phyloP scores from a whole-genome alignment of 257 asterid species.

The Primulina huaijiensis region DNA sequence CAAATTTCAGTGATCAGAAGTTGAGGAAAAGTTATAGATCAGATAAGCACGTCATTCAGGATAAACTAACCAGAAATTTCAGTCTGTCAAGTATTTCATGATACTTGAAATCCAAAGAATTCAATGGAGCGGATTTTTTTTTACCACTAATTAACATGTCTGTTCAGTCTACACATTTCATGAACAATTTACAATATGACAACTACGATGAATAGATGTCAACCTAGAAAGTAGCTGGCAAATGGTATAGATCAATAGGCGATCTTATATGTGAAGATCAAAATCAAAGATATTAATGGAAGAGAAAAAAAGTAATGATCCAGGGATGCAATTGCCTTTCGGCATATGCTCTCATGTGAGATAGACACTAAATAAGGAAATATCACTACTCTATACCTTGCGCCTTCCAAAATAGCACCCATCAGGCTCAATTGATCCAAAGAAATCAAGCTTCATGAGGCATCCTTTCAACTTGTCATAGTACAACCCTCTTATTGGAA shows the following conservation, averaged over 20 bases:
- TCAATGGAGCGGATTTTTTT: neutral
- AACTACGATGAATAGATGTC: neutral
- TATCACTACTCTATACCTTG: constrained; percentile 47
- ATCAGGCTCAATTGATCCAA: constrained; percentile 94
- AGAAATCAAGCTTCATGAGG: constrained; percentile 91
- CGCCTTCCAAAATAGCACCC: constrained; percentile 96
- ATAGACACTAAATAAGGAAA: constrained; percentile 5
- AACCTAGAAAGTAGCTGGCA: neutral
- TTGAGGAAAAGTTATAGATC: neutral
- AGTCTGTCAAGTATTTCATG: neutral
- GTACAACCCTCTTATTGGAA: constrained; percentile 93
- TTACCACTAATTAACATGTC: neutral
- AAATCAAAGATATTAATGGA: no score
- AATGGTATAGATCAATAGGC: neutral
- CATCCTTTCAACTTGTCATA: constrained; percentile 93
- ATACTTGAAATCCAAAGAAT: neutral
- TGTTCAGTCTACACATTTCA: neutral
- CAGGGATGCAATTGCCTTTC: neutral
- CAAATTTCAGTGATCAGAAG: neutral
- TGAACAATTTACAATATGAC: neutral
- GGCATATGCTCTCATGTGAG: neutral
- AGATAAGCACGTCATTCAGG: no score
- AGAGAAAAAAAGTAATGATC: neutral
- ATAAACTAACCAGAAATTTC: neutral
- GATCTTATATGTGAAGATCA: neutral